These are phyloP conservation scores for Carex cristatella DNA, from an alignment of 176 grass and related monocot genomes.

Conservation along the genomic window DNA sequence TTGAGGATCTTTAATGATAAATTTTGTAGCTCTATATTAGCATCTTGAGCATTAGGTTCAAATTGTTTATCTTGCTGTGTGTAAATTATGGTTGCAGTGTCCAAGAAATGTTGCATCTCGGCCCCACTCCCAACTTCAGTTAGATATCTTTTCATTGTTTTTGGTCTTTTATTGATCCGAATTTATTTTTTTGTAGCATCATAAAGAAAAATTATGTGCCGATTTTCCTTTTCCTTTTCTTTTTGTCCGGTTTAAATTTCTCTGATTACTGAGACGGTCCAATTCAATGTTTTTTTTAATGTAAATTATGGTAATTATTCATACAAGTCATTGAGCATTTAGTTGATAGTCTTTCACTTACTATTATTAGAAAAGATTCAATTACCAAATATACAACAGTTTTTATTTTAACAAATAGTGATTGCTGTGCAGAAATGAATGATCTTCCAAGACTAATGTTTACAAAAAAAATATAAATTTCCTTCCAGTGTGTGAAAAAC, in stretches of 20 bases:
- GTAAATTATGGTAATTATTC: no score
- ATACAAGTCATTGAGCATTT: no score
- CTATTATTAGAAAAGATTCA: no score
- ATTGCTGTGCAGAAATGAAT: not conserved
- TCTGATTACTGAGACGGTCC: no score
- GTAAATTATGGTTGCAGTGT: not conserved
- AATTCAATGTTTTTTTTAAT: no score
- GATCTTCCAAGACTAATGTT: not conserved
- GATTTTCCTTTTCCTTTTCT: no score
- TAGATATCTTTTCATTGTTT: not conserved
- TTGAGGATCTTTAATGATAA: not conserved
- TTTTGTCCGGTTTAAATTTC: no score
- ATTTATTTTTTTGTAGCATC: no score
- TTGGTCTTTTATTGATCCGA: not conserved
- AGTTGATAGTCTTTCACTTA: no score
- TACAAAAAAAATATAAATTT: not conserved
- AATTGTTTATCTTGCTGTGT: not conserved
- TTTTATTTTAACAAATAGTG: no score
- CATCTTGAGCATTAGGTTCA: slow-evolving; percentile 9
- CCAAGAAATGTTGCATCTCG: not conserved
- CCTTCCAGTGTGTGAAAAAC: not conserved
- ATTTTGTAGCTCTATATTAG: slow-evolving; percentile 2
- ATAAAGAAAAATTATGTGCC: no score
- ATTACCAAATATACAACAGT: no score
- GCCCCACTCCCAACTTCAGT: not conserved